These are phyloP conservation scores for Xerocomus brunneocitrinus DNA, from an alignment of 768 basidiomycete species.

Conservation along the genomic window DNA sequence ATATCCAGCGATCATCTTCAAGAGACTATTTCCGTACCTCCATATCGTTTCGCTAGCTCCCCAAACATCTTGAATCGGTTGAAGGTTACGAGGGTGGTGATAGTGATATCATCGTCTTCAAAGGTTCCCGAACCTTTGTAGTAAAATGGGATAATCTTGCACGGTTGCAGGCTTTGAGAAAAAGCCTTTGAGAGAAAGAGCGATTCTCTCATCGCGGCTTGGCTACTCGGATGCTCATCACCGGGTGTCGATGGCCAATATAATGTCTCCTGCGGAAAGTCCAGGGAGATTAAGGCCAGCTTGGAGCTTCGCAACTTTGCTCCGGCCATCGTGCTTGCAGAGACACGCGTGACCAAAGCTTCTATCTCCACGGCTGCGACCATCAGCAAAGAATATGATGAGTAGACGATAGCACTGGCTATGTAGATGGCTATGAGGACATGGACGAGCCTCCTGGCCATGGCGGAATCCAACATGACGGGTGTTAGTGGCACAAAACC, in stretches of 20 bases:
- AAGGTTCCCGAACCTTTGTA: conserved; percentile 60
- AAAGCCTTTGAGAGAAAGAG: conserved; percentile 68
- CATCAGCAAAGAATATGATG: conserved; percentile 24
- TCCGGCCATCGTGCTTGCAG: background rate
- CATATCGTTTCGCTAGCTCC: conserved; percentile 70
- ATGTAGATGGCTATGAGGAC: conserved; percentile 21
- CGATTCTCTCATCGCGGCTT: conserved; percentile 39
- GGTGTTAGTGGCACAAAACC: background rate
- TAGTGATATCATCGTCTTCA: conserved; percentile 67
- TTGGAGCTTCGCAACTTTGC: background rate
- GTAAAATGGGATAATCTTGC: conserved; percentile 76
- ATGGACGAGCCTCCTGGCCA: conserved; percentile 13
- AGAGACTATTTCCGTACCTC: conserved; percentile 43
- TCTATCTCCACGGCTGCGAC: conserved; percentile 6
- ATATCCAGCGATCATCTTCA: background rate
- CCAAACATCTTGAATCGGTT: conserved; percentile 72
- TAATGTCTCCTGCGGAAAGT: conserved; percentile 14
- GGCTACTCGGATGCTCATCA: background rate
- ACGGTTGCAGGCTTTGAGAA: conserved; percentile 63
- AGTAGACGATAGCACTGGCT: conserved; percentile 27
- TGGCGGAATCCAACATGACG: conserved; percentile 7
- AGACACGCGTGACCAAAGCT: conserved; percentile 2
- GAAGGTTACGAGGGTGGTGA: conserved; percentile 80
- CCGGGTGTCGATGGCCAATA: conserved; percentile 17
- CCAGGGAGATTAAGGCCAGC: background rate